Evolutionary conservation across 257 asterid genomes (phyloP).

Genomic region (Vinca minor): DNA sequence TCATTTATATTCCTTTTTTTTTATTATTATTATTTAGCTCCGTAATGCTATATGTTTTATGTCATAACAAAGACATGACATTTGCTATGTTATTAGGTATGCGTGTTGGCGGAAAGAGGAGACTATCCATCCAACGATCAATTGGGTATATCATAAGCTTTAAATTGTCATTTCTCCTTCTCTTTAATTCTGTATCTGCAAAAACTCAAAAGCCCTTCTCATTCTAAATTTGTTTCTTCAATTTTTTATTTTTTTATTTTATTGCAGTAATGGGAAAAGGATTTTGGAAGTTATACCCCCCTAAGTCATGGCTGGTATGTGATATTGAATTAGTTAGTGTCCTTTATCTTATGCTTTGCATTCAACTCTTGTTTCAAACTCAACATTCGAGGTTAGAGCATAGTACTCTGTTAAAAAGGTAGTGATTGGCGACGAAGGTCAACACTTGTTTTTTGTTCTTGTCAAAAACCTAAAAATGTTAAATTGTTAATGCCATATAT

Average conservation of each 20-base stretch:
- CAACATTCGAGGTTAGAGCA: too few species aligned
- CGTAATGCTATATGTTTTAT: slow-evolving; percentile 21
- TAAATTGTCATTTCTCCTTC: too few species aligned
- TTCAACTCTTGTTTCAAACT: too few species aligned
- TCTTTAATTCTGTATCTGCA: too few species aligned
- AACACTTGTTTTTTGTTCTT: too few species aligned
- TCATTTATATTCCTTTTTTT: too few species aligned
- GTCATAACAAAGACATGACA: neutral
- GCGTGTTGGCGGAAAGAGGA: slow-evolving; percentile 66
- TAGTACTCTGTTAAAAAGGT: too few species aligned
- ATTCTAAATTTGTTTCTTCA: too few species aligned
- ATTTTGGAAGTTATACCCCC: neutral
- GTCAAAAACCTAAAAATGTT: too few species aligned
- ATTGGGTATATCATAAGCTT: slow-evolving; percentile 37
- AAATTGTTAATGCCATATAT: too few species aligned
- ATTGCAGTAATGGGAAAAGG: slow-evolving; percentile 3
- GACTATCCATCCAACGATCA: slow-evolving; percentile 56
- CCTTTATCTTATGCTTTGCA: neutral
- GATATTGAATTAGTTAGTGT: neutral
- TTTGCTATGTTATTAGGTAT: slow-evolving; percentile 25
- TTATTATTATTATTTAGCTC: neutral
- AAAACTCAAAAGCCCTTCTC: neutral
- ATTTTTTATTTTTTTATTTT: too few species aligned
- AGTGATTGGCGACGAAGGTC: too few species aligned
- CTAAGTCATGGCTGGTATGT: slow-evolving; percentile 1